Evolutionary conservation across 2,329 filamentous ascomycete genomes (phyloP).

Genomic region (Fusarium compactum): DNA sequence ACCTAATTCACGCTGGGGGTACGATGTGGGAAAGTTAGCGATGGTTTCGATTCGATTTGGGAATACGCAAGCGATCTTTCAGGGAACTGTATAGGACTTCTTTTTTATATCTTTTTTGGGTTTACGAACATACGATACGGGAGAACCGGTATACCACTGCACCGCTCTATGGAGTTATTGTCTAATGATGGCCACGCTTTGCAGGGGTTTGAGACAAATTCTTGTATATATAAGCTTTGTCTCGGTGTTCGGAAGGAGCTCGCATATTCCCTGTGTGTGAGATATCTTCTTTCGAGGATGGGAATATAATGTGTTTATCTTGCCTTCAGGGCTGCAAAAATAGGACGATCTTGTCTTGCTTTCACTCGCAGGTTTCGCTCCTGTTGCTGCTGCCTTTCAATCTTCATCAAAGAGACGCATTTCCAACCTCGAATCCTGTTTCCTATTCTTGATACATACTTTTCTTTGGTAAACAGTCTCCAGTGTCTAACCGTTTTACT

Average conservation of each 20-base stretch:
- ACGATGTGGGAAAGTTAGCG: conserved; percentile 48
- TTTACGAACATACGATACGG: conserved; percentile 53
- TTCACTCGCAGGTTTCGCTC: conserved; percentile 41
- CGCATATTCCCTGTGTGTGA: conserved; percentile 43
- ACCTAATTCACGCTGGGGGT: conserved; percentile 54
- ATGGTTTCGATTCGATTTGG: conserved; percentile 47
- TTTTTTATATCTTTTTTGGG: conserved; percentile 36
- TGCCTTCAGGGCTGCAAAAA: conserved; percentile 36
- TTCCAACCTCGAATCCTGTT: conserved; percentile 41
- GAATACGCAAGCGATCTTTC: conserved; percentile 43
- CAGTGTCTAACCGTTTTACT: conserved; percentile 7
- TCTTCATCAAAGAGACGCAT: conserved; percentile 38
- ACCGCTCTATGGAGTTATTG: conserved; percentile 49
- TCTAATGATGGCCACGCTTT: conserved; percentile 50
- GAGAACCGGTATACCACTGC: conserved; percentile 50
- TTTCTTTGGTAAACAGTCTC: conserved; percentile 5
- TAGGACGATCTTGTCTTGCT: conserved; percentile 46
- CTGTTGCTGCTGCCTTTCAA: conserved; percentile 32
- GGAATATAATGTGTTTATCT: conserved; percentile 52
- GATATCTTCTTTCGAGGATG: conserved; percentile 46
- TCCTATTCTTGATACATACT: conserved; percentile 38
- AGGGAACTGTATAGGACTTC: conserved; percentile 53
- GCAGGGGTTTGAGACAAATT: conserved; percentile 47
- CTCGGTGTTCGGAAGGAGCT: conserved; percentile 47
- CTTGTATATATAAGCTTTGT: conserved; percentile 45